These are phyloP conservation scores for Cunninghamia lanceolata DNA, from an alignment of 75 land plant species.

Conservation along the genomic window DNA sequence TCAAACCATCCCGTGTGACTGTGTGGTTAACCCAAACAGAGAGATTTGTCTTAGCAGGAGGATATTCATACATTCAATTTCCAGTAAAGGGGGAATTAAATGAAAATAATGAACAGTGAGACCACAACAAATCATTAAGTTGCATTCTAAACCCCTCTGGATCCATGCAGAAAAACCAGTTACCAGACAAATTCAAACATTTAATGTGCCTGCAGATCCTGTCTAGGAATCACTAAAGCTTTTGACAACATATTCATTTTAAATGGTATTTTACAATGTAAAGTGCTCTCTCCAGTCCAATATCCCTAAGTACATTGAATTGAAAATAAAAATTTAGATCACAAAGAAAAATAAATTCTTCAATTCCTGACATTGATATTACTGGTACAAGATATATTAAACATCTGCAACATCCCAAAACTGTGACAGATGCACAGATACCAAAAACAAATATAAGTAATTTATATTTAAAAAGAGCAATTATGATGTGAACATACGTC, in stretches of 20 bases:
- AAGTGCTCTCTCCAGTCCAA: neutral
- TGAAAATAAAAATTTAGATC: neutral
- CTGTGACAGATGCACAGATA: neutral
- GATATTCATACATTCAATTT: neutral
- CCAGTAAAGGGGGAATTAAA: neutral
- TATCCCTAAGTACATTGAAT: neutral
- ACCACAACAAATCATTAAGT: neutral
- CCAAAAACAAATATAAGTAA: neutral
- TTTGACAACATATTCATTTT: neutral
- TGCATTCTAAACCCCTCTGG: neutral
- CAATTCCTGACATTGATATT: neutral
- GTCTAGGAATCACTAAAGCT: neutral
- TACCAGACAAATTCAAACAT: neutral
- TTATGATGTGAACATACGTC: slow-evolving; percentile 21
- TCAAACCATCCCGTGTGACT: neutral
- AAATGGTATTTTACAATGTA: neutral
- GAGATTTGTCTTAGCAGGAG: neutral
- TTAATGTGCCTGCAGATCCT: neutral
- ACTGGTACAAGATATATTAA: neutral
- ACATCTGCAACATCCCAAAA: neutral
- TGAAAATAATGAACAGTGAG: neutral
- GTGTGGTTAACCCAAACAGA: neutral
- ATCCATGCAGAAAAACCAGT: neutral
- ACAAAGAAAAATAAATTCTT: neutral
- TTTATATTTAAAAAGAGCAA: neutral